These are phyloP conservation scores for Vicia faba DNA, from an alignment of 306 rosid genomes.

Conservation along the genomic window DNA sequence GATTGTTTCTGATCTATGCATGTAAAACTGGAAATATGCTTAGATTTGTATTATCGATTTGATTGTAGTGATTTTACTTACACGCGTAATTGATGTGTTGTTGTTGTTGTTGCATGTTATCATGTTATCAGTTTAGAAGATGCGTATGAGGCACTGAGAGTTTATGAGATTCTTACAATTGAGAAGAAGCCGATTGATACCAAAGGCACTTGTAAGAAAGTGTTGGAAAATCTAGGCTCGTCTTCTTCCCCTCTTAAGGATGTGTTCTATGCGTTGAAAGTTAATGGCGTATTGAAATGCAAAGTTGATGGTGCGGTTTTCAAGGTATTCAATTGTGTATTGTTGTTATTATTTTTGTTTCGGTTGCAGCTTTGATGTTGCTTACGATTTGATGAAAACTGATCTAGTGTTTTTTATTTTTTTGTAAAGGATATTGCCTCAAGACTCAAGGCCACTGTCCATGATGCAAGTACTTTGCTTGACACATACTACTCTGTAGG, in stretches of 20 bases:
- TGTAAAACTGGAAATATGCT: background rate
- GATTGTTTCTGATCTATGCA: slow-evolving; percentile 29
- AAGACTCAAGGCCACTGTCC: slow-evolving; percentile 57
- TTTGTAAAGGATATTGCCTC: slow-evolving; percentile 63
- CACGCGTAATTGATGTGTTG: slow-evolving; percentile 9
- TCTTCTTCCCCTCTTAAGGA: slow-evolving; percentile 67
- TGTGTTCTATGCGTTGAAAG: slow-evolving; percentile 71
- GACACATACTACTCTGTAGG: slow-evolving; percentile 77
- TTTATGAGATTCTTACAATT: slow-evolving; percentile 71
- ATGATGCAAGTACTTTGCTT: slow-evolving; percentile 68
- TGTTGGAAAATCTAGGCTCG: slow-evolving; percentile 61
- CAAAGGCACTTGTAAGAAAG: slow-evolving; percentile 55
- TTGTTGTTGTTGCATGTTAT: slow-evolving; percentile 1
- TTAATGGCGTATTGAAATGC: slow-evolving; percentile 70
- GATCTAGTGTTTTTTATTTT: slow-evolving; percentile 25
- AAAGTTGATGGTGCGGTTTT: slow-evolving; percentile 49
- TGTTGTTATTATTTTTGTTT: background rate
- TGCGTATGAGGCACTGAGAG: slow-evolving; percentile 73
- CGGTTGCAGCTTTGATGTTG: slow-evolving; percentile 13
- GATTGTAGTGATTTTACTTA: background rate
- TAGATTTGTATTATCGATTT: slow-evolving; percentile 2
- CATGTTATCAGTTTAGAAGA: slow-evolving; percentile 71
- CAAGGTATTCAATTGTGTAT: slow-evolving; percentile 57
- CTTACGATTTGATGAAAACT: slow-evolving; percentile 19
- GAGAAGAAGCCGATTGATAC: slow-evolving; percentile 59